Evolutionary conservation across 2,329 filamentous ascomycete species (phyloP), one percentile per base, ranked within the genome.

Genomic region (Colletotrichum liaoningense): DNA sequence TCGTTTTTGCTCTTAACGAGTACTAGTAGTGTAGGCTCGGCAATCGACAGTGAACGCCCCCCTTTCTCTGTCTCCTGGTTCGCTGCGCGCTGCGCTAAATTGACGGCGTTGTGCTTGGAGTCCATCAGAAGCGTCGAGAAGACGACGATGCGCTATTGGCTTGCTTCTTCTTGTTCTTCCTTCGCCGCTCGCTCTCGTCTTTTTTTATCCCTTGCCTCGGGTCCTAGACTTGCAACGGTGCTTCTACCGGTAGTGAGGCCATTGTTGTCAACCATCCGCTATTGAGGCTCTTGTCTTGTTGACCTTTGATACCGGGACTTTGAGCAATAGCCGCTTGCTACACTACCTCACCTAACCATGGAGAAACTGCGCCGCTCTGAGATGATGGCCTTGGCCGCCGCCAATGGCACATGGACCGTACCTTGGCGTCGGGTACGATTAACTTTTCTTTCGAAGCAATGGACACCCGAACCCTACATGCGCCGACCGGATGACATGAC

Each of bases 81-180:
- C 42, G 42, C 42, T 49, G 38, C 6, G 42, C 19, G 19, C 16
- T 26, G 55, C 42, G 54, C 66, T 55, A 69, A 63, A n/a, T 14
- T 26, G 66, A 35, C 54, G 66, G 70, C 59, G 70, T 49, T 26
- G 59, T 52, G 38, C 54, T 60, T 59, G 59, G 59, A 19, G 24
- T 54, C 33, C 24, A 64, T 59, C 63, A 60, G 69, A 72, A 72
- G 66, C 69, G 59, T 72, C 66, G 69, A 72, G 69, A 72, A 72
- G 58, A 54, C 56, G 14, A 69, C 33, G 38, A 56, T 59, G 54
- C 54, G 42, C 30, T 55, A 54, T 49, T 19, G 14, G 49, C 26
- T 35, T 38, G 9, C 24, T 46, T 56, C 22, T 65, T 65, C 46
- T 11, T 22, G 12, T 7, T 7, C n/a, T 33, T 42, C 22, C 26